These are phyloP conservation scores for Stemphylium beticola DNA, from an alignment of 2,329 filamentous ascomycete species.

Conservation along the genomic window DNA sequence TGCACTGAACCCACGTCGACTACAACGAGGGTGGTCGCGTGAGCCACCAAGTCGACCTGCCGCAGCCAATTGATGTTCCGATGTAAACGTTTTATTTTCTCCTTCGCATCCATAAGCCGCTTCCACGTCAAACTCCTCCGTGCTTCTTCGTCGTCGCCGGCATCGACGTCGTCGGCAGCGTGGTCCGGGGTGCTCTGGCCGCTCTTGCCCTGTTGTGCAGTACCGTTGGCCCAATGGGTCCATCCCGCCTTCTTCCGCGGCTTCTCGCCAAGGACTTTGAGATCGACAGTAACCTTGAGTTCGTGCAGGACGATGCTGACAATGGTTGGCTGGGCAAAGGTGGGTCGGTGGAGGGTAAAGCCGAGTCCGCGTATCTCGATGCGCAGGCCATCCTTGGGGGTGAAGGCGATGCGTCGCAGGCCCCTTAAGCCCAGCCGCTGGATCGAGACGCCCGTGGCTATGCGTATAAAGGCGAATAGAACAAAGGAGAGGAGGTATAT, in stretches of 20 bases:
- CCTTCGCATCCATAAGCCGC: constrained; percentile 77
- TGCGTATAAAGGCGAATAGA: constrained; percentile 88
- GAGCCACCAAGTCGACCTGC: constrained; percentile 86
- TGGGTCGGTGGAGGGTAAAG: constrained; percentile 87
- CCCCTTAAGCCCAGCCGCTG: constrained; percentile 94
- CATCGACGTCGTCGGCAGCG: constrained; percentile 27
- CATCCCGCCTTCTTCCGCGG: constrained; percentile 40
- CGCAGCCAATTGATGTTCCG: constrained; percentile 86
- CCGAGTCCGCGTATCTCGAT: constrained; percentile 90
- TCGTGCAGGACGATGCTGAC: constrained; percentile 88
- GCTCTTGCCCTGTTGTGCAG: constrained; percentile 27
- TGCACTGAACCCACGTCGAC: constrained; percentile 84
- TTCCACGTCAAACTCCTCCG: constrained; percentile 78
- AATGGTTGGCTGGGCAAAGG: constrained; percentile 97
- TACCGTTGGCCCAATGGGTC: constrained; percentile 42
- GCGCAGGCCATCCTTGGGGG: constrained; percentile 84
- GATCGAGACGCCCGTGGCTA: constrained; percentile 92
- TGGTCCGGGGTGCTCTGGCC: constrained; percentile 28
- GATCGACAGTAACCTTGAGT: constrained; percentile 81
- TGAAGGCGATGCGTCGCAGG: constrained; percentile 87
- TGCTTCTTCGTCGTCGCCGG: constrained; percentile 45
- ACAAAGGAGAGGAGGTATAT: constrained; percentile 92
- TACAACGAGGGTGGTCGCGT: constrained; percentile 77
- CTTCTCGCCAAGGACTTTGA: constrained; percentile 64
- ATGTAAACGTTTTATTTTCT: constrained; percentile 84